Evolutionary conservation across 768 basidiomycete species (phyloP), one percentile per base, ranked within the genome.

Genomic region (Boletus rex-veris): DNA sequence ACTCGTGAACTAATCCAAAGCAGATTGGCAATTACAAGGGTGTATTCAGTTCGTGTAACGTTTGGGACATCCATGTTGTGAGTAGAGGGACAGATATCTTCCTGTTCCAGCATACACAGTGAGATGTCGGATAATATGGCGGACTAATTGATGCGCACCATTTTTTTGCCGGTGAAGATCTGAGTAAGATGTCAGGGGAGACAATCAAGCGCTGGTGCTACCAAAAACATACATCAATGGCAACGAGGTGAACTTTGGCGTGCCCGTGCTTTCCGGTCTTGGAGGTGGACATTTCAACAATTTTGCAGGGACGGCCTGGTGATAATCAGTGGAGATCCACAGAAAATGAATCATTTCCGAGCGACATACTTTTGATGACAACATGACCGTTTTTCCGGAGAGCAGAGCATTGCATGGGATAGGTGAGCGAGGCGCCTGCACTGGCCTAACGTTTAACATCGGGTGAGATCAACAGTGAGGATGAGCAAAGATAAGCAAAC

Each of bases 31-130:
- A 79, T 67, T 70, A 92, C 90, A 69, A 99, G 86, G 67, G 87
- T 81, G 81, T 86, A 98, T 84, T 99, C 97, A 56, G 76, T 80
- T 72, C 96, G 90, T 45, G 28, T 57, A 71, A 99, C 93, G 76
- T 97, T 90, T 73, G 96, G 96, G 67, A 97, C 96, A 64, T 98
- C 95, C 92, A 99, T 94, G 81, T 99, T 99, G 84, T 99, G 97
- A 72, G 96, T 99, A 70, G 93, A 96, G 66, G 92, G 92, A 64
- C 72, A 91, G 73, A 93, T 90, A 81, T 92, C 91, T 83, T 93
- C 91, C 89, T 92, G 70, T 75, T 58, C 36, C 37, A 18, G 39
- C 3, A 30, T 54, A 51, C 30, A 59, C 48, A 18, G 49, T 58
- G 16, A 45, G 56, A 54, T n/a, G 30, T 18, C 12, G 8, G 12